Evolutionary conservation across 78 protist species (phyloP), one percentile per base, ranked within the genome.

Genomic region (Emiliania huxleyi): DNA sequence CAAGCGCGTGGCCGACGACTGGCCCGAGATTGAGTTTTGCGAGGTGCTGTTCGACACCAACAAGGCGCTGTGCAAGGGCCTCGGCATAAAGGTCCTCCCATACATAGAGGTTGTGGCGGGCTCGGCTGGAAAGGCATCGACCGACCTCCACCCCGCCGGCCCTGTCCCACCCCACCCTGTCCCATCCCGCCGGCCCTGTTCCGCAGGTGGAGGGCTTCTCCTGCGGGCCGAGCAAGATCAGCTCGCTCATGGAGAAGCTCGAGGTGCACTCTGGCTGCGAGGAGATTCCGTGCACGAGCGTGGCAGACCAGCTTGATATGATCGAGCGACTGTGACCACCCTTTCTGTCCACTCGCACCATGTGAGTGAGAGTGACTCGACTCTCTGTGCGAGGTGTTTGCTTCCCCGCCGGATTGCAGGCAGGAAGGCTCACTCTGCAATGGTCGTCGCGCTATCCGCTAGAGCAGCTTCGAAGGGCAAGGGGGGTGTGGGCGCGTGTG

Each of bases 161-260:
- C n/a, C n/a, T n/a, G n/a, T n/a, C n/a, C n/a, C n/a, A n/a, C n/a
- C n/a, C n/a, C n/a, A n/a, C n/a, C n/a, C n/a, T n/a, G n/a, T n/a
- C n/a, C n/a, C n/a, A n/a, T n/a, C n/a, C n/a, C n/a, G n/a, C n/a
- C n/a, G n/a, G n/a, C 29, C 62, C 62, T 52, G 62, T 52, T 15
- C 62, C 62, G 62, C 62, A 35, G 44, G 46, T 77, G 15, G 85
- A 77, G 49, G 44, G 48, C 6, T 77, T 77, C 29, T 23, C 85
- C 2, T 77, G 85, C 29, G 85, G 85, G 29, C 85, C 85, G 49
- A 77, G 85, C 85, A 77, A 77, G 23, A 40, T 77, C 46, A 40
- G 46, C 48, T 3, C 0, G 46, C 85, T 77, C n/a, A 4, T 21
- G n/a, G 46, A 40, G 33, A 35, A 40, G 49, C 46, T 77, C 15